Evolutionary conservation across 2,329 filamentous ascomycete species (phyloP), one percentile per base, ranked within the genome.

Genomic region (Xylariaceae sp.): DNA sequence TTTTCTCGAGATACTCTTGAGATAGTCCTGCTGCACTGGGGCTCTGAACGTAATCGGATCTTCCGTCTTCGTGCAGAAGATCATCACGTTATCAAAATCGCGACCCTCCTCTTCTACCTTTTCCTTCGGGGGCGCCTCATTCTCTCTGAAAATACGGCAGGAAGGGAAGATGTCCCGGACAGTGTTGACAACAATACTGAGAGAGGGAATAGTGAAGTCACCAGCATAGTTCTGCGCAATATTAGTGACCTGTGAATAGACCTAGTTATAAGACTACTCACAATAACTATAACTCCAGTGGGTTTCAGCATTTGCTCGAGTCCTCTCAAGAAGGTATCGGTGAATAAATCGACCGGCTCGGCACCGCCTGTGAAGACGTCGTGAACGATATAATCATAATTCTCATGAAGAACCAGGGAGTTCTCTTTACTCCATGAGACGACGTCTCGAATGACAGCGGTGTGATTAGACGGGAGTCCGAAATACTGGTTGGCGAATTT

Each of bases 311-410:
- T 81, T 3, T 80, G 73, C 64, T 84, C 77, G 1, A 99, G 78
- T 4, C 88, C 85, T 55, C 82, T 74, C 49, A 99, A 76, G 69
- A 99, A 97, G 67, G 94, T 88, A 4, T 86, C 73, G 0, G 92
- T 97, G 75, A 99, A 99, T 6, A 99, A 83, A 6, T 87, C 80
- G 2, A 92, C 85, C 0, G 94, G 94, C 73, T 97, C 94, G 0
- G 92, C 92, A 55, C 94, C 94, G 23, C 94, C 94, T 0, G 94
- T 99, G 73, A 99, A 99, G 23, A 99, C 94, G 67, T 99, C 94
- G 73, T 99, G 94, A 56, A 99, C 82, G 69, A 99, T 94, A 77
- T 96, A 97, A 76, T 97, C 88, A 73, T 88, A 99, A 34, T 78
- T 78, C 51, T 78, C 73, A 6, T 74, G 72, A 58, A 76, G 67